Evolutionary conservation across 1,284 basidiomycete species (phyloP), one percentile per base, ranked within the genome.

Genomic region (Irpex lacteus): DNA sequence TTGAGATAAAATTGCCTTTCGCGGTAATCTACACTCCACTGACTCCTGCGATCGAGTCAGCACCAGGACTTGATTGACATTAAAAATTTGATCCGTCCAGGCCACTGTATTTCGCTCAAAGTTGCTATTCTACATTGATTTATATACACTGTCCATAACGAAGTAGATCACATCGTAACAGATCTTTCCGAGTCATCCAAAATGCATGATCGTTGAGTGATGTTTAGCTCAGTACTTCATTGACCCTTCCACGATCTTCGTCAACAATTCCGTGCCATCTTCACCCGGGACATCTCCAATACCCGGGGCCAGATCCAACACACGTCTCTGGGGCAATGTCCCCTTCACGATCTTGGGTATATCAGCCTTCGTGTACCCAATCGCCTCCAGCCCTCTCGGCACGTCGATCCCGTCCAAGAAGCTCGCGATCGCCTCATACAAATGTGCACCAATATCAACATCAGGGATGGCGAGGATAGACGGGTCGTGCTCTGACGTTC

Each of bases 351-450:
- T 82, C 71, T 78, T 83, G 32, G 81, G 78, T 21, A 94, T 78
- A 68, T 94, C 92, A 32, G 74, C 78, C 18, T 79, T 78, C 26
- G 81, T 84, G 76, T 98, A 97, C 68, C 96, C 97, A 50, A 98
- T 83, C 53, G 90, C 90, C 70, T 88, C 89, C 67, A 98, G 77
- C 6, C 96, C 96, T 63, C 96, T 87, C 11, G 96, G 96, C 9
- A 98, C 88, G 65, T 90, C 91, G 0, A 98, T 84, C 8, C 82
- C 80, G 71, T 96, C 95, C 55, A 98, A 84, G 86, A 98, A 98
- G 62, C 87, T 82, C 60, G 93, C 94, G 70, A 98, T 96, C 37
- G 94, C 87, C 75, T 98, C 96, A 70, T 90, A 93, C 49, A 98
- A 78, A 68, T 95, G 83, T 37, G 80, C 81, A 54, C 96, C 96